Percentiles rank a stretch among this genome's conserved stretches.
Conservation (phyloP, 139 green algal genomes). For the Volvox reticuliferus region DNA sequence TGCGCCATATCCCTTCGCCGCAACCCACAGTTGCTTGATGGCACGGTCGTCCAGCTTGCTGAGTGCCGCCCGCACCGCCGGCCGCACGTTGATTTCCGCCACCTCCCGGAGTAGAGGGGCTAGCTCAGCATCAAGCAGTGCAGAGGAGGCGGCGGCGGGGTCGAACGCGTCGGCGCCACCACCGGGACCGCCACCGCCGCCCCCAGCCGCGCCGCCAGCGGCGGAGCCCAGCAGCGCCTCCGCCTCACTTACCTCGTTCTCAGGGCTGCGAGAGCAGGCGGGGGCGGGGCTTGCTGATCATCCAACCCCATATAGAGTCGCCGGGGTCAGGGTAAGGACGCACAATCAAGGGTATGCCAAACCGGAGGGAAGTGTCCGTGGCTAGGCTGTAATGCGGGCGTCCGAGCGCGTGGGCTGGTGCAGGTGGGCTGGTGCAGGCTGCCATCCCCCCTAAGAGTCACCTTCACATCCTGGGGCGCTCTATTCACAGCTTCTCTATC, state of each 20-base stretch:
- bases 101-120: slow-evolving; percentile 35
- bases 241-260: slow-evolving; percentile 11
- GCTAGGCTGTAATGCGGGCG: too few species aligned
- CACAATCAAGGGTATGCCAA: too few species aligned
- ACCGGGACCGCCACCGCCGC: background rate
- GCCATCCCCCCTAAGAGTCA: too few species aligned
- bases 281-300: too few species aligned
- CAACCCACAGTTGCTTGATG: slow-evolving; percentile 43
- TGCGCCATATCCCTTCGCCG: too few species aligned
- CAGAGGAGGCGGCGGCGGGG: background rate
- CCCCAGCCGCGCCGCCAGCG: background rate
- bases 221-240: slow-evolving; percentile 33
- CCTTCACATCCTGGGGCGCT: too few species aligned
- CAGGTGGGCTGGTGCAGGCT: too few species aligned
- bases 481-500: too few species aligned
- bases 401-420: too few species aligned
- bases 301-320: too few species aligned
- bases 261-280: background rate
- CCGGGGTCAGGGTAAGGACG: too few species aligned
- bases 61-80: slow-evolving; percentile 30
- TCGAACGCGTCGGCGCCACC: background rate
- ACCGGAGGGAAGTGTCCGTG: too few species aligned
- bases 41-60: slow-evolving; percentile 34
- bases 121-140: slow-evolving; percentile 29
- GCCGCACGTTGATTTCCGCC: slow-evolving; percentile 34